Evolutionary conservation across 257 asterid species (phyloP), one percentile per base, ranked within the genome.

Genomic region (Nicotiana attenuata): DNA sequence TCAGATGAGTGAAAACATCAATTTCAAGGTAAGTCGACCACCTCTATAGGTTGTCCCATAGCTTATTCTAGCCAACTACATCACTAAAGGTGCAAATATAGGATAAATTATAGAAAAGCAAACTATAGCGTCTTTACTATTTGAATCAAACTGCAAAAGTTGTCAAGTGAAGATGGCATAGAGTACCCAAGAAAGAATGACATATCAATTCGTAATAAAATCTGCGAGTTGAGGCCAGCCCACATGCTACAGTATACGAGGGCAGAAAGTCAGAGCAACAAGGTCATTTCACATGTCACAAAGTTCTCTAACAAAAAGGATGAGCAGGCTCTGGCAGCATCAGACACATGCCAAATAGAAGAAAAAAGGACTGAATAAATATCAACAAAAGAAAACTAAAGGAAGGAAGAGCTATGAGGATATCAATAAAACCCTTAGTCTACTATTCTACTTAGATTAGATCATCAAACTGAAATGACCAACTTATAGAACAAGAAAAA

Each of bases 241-340:
- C 55, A 38, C n/a, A 69, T 41, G 78, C n/a, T 41, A 69, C 78
- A 41, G 20, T 69, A 20, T 41, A 69, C 14, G 7, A 69, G n/a
- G 33, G 33, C 78, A 69, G 33, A 69, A 69, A 69, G 57, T 29
- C 57, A 69, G 59, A 69, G 6, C 59, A 69, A 20, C 78, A 41
- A 69, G 59, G 59, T 41, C 78, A 69, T 69, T 69, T 69, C 78
- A 69, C 13, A 38, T 11, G 59, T 14, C 59, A 53, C 59, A 15
- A 41, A 56, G 59, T 69, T 69, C 59, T 69, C 78, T 41, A 41
- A 45, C 59, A 69, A 69, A 67, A 69, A 69, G 35, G 78, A 69
- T 69, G 78, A 69, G 59, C 59, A 69, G 35, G 20, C 56, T 69
- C 78, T 6, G 13, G 78, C 5, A 41, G 59, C 47, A 69, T 45